phyloP scores from a whole-genome alignment of 306 rosid genomes.

The Trifolium repens region DNA sequence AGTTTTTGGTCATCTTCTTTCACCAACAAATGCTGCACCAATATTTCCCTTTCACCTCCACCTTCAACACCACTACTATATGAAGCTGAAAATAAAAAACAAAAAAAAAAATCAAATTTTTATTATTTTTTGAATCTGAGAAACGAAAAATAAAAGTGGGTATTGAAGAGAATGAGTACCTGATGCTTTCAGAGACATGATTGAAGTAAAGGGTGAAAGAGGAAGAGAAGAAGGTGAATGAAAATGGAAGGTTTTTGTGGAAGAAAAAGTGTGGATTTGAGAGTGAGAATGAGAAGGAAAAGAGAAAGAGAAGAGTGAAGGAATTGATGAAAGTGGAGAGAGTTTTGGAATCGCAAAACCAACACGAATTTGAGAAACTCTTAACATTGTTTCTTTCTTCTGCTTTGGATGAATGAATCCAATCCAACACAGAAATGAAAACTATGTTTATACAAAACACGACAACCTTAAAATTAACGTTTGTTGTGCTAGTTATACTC shows the following conservation, averaged over 20 bases:
- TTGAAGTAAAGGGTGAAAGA: constrained; percentile 32
- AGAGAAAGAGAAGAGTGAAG: constrained; percentile 23
- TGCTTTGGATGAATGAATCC: not conserved
- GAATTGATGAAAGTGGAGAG: constrained; percentile 34
- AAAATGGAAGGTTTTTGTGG: constrained; percentile 43
- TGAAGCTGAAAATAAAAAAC: constrained; percentile 55
- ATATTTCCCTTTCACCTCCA: constrained; percentile 61
- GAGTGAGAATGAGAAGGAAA: not conserved
- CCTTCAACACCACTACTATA: constrained; percentile 56
- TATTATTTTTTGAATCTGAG: not conserved
- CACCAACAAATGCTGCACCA: constrained; percentile 93
- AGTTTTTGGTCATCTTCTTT: constrained; percentile 78
- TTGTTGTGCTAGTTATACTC: too few species aligned
- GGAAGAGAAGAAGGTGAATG: constrained; percentile 38
- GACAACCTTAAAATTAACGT: not conserved
- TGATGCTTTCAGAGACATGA: constrained; percentile 37
- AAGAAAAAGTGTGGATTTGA: not conserved
- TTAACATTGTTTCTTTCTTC: constrained; percentile 47
- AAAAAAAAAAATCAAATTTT: constrained; percentile 19
- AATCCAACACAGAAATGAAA: not conserved
- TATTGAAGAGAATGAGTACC: constrained; percentile 41
- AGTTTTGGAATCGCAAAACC: constrained; percentile 36
- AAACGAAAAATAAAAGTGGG: constrained; percentile 16
- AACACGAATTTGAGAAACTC: constrained; percentile 50
- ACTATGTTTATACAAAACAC: not conserved